phyloP scores from a whole-genome alignment of 768 basidiomycete genomes.

The Punctularia strigosozonata region DNA sequence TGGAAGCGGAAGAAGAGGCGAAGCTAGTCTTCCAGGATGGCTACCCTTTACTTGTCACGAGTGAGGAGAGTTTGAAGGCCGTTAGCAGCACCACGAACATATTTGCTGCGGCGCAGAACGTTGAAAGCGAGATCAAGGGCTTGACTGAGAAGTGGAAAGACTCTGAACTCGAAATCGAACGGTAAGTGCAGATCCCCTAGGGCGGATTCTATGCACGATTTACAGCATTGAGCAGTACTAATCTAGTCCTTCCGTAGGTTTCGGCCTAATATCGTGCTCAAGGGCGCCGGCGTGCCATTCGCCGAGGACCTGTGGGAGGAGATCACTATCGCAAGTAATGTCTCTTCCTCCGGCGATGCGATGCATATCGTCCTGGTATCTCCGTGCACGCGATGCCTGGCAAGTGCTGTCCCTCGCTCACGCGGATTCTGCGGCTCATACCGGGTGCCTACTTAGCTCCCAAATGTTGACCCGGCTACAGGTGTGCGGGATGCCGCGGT shows the following conservation, averaged over 20 bases:
- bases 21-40: constrained; percentile 37
- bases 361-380: constrained; percentile 43
- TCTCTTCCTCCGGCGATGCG: constrained; percentile 20
- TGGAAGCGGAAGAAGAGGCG: constrained; percentile 13
- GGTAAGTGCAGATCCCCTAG: too few species aligned
- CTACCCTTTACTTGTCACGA: constrained; percentile 57
- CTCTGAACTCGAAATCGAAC: constrained; percentile 40
- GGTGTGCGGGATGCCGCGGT: constrained; percentile 61
- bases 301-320: constrained; percentile 62
- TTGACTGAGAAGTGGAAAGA: constrained; percentile 36
- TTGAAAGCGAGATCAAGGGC: constrained; percentile 7
- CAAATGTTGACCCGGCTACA: constrained; percentile 56
- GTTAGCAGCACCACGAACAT: constrained; percentile 40
- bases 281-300: constrained; percentile 53
- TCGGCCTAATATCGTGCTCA: constrained; percentile 64
- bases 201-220: too few species aligned
- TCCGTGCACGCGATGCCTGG: constrained; percentile 63
- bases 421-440: constrained; percentile 4
- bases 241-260: constrained; percentile 33
- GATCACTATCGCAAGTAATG: constrained; percentile 38
- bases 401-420: constrained; percentile 21
- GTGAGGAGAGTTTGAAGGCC: constrained; percentile 49
- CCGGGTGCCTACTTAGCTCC: constrained; percentile 33
- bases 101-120: constrained; percentile 30
- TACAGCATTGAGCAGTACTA: constrained; percentile 3